Percentiles rank a stretch among this genome's conserved stretches.
Evolutionary conservation across 768 basidiomycete genomes (phyloP).

Genomic region (Macrocybe gigantea): DNA sequence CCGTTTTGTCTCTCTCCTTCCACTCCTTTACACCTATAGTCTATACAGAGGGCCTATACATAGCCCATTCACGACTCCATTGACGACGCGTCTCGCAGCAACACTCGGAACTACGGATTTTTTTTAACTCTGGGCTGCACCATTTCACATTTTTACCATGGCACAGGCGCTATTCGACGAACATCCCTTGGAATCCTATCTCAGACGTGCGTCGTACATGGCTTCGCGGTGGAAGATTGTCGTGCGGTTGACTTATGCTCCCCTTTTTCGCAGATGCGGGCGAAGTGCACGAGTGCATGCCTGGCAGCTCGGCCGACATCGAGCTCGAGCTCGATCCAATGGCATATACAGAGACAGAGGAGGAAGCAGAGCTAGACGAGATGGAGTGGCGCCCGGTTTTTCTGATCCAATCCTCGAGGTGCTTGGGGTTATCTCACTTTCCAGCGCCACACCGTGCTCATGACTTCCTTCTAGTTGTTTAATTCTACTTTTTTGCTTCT

Average conservation of each 20-base stretch:
- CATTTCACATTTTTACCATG: constrained; percentile 31
- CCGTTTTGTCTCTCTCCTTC: no score
- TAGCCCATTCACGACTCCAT: no score
- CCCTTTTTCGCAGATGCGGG: constrained; percentile 43
- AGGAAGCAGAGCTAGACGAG: constrained; percentile 13
- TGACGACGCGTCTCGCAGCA: no score
- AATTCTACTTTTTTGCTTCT: constrained; percentile 29
- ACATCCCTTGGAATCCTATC: constrained; percentile 69
- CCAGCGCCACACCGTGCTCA: neutral
- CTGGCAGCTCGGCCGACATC: constrained; percentile 42
- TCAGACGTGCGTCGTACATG: constrained; percentile 43
- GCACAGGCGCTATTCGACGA: constrained; percentile 76
- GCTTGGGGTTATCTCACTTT: constrained; percentile 12
- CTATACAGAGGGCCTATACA: no score
- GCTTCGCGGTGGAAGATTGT: no score
- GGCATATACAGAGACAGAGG: constrained; percentile 20
- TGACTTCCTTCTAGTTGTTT: constrained; percentile 25
- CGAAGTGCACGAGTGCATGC: constrained; percentile 50
- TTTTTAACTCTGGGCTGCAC: no score
- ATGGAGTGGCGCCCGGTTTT: constrained; percentile 32
- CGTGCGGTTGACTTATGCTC: neutral
- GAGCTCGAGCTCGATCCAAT: constrained; percentile 32
- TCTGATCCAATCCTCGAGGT: constrained; percentile 33
- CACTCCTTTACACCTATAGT: no score
- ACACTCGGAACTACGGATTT: no score